Conservation (phyloP, 805 yeast species). For the Nakazawaea wyomingensis region DNA sequence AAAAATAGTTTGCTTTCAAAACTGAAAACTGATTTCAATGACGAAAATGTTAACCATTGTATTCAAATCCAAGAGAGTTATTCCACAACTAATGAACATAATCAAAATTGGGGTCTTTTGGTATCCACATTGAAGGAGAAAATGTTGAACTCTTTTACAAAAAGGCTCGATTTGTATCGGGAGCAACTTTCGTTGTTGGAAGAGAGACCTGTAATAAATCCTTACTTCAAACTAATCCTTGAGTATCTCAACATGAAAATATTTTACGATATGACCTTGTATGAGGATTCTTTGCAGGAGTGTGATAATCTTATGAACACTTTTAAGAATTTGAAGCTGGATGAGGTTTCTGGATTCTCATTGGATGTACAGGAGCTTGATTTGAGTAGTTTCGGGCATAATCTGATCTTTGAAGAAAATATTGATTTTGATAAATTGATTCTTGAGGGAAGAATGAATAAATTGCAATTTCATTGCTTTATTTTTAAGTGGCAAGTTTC, state of each 20-base stretch:
- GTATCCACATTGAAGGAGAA: slow-evolving; percentile 21
- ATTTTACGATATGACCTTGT: slow-evolving; percentile 43
- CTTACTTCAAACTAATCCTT: slow-evolving; percentile 11
- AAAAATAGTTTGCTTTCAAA: slow-evolving; percentile 26
- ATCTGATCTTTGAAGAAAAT: slow-evolving; percentile 1
- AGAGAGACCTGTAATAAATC: slow-evolving; percentile 15
- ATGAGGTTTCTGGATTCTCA: background rate
- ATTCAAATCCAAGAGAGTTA: background rate
- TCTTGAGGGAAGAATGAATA: slow-evolving; percentile 19
- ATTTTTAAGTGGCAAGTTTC: slow-evolving; percentile 28
- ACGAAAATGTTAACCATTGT: background rate
- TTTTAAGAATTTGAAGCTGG: slow-evolving; percentile 18
- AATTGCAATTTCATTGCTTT: slow-evolving; percentile 33
- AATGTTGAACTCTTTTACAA: slow-evolving; percentile 50
- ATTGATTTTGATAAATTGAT: slow-evolving; percentile 8
- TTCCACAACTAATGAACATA: background rate
- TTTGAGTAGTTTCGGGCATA: slow-evolving; percentile 1
- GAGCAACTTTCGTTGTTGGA: slow-evolving; percentile 16
- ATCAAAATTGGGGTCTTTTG: slow-evolving; percentile 4
- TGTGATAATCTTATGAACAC: slow-evolving; percentile 40
- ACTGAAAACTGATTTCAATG: slow-evolving; percentile 25
- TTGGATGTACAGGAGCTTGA: background rate
- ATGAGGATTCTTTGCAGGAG: slow-evolving; percentile 53
- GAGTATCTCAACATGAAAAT: slow-evolving; percentile 31
- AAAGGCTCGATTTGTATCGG: slow-evolving; percentile 37